phyloP scores from a whole-genome alignment of 441 rosid genomes.

The Rhodomyrtus psidioides region DNA sequence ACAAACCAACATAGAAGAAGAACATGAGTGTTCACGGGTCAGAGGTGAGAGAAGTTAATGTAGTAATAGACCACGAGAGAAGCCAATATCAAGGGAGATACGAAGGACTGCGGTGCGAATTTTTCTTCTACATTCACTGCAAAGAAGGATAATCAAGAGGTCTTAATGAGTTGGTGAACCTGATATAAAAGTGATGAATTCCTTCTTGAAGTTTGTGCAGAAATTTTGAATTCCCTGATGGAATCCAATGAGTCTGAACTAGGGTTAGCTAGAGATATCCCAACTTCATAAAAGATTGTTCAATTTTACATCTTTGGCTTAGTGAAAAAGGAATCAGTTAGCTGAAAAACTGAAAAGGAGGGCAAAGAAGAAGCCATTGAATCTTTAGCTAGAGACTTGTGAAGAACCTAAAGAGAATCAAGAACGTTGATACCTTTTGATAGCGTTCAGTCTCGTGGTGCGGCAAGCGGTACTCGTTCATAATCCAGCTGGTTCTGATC shows the following conservation, averaged over 20 bases:
- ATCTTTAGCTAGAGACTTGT: not conserved
- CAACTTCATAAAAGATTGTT: not conserved
- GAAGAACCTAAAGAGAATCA: not conserved
- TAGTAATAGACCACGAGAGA: not conserved
- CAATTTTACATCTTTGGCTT: not conserved
- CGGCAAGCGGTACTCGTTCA: slow-evolving; percentile 97
- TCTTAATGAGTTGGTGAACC: not conserved
- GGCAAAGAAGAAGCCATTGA: not conserved
- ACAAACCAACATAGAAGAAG: not conserved
- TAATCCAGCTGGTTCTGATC: slow-evolving; percentile 92
- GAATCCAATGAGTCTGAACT: not conserved
- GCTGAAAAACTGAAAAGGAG: not conserved
- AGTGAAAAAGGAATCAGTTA: not conserved
- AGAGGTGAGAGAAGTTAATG: not conserved
- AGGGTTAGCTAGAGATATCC: not conserved
- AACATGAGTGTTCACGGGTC: not conserved
- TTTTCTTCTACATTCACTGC: not conserved
- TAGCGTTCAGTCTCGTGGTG: slow-evolving; percentile 87
- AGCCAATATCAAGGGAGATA: not conserved
- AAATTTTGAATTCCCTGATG: not conserved
- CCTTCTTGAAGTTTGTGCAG: not conserved
- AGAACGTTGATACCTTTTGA: slow-evolving; percentile 54
- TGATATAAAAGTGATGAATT: not conserved
- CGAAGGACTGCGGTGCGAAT: not conserved
- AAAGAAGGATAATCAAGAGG: not conserved